phyloP scores from a whole-genome alignment of 805 yeast species.

The Yarrowia divulgata region DNA sequence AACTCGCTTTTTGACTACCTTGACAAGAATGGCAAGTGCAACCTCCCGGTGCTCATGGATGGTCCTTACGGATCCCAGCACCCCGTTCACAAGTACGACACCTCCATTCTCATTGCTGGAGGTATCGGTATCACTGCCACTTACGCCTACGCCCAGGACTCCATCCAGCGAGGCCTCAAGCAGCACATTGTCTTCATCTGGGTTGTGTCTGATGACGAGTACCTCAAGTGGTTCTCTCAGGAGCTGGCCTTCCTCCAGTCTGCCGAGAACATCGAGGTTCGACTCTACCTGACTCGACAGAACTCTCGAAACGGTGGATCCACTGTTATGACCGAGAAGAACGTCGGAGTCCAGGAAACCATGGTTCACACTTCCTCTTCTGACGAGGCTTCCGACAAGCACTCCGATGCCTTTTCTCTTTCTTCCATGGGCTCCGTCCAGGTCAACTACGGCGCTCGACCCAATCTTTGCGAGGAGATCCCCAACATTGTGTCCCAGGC shows the following conservation, averaged over 20 bases:
- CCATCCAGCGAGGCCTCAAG: slow-evolving; percentile 32
- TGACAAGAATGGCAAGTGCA: slow-evolving; percentile 20
- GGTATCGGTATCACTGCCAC: slow-evolving; percentile 69
- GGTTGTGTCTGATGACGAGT: slow-evolving; percentile 63
- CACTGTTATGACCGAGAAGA: slow-evolving; percentile 18
- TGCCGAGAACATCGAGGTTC: slow-evolving; percentile 34
- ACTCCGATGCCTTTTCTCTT: slow-evolving; percentile 8
- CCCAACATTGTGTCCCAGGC: slow-evolving; percentile 43
- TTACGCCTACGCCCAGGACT: slow-evolving; percentile 54
- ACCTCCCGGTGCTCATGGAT: slow-evolving; percentile 51
- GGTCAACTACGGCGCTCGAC: slow-evolving; percentile 20
- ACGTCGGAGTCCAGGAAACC: slow-evolving; percentile 14
- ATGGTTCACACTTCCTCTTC: slow-evolving; percentile 3
- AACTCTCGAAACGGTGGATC: slow-evolving; percentile 13
- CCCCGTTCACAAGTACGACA: slow-evolving; percentile 53
- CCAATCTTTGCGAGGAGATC: slow-evolving; percentile 24
- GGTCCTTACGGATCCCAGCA: slow-evolving; percentile 66
- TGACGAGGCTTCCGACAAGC: slow-evolving; percentile 30
- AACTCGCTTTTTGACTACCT: slow-evolving; percentile 33
- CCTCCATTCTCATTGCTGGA: slow-evolving; percentile 58
- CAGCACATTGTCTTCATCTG: slow-evolving; percentile 58
- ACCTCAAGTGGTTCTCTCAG: slow-evolving; percentile 58
- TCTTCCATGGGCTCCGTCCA: slow-evolving; percentile 23
- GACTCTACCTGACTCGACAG: slow-evolving; percentile 37
- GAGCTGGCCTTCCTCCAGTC: slow-evolving; percentile 50